Percentiles rank a stretch among this genome's conserved stretches.
Conservation (phyloP, 2,329 filamentous ascomycete genomes). For the Verticillium tricorpus region DNA sequence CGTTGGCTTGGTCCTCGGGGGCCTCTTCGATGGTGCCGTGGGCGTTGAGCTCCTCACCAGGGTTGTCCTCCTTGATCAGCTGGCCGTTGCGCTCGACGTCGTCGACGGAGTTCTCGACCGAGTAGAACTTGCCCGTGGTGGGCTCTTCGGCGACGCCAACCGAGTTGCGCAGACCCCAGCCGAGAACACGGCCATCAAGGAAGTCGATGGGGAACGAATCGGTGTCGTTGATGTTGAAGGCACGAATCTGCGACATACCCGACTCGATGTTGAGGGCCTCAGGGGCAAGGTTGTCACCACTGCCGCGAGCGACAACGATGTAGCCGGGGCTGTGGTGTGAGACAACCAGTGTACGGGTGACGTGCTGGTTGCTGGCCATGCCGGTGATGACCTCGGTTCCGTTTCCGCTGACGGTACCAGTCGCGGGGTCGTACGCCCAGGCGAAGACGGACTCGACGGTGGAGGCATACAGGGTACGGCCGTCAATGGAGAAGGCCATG, state of each 20-base stretch:
- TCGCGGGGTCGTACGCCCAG: conserved; percentile 59
- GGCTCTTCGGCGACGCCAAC: conserved; percentile 66
- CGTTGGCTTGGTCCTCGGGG: conserved; percentile 24
- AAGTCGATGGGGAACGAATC: conserved; percentile 35
- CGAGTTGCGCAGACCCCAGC: conserved; percentile 70
- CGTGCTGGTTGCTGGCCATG: conserved; percentile 50
- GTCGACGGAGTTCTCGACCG: conserved; percentile 69
- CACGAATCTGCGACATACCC: conserved; percentile 65
- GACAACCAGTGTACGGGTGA: conserved; percentile 62
- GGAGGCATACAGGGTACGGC: conserved; percentile 53
- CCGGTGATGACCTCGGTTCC: conserved; percentile 51
- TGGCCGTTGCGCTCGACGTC: conserved; percentile 50
- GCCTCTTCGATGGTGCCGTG: conserved; percentile 51
- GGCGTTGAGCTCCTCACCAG: conserved; percentile 70
- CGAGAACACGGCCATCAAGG: conserved; percentile 41
- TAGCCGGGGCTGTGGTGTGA: conserved; percentile 48
- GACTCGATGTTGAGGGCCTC: conserved; percentile 43
- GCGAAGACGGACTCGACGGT: conserved; percentile 53
- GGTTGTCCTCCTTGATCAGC: conserved; percentile 66
- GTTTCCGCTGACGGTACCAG: conserved; percentile 38
- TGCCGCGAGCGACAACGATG: conserved; percentile 64
- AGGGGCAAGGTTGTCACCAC: conserved; percentile 56
- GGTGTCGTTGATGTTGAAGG: conserved; percentile 37
- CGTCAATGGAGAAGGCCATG: conserved; percentile 47
- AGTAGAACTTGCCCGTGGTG: conserved; percentile 45